Evolutionary conservation across 1,284 basidiomycete genomes (phyloP).

Genomic region (Ustilago shanxiensis): DNA sequence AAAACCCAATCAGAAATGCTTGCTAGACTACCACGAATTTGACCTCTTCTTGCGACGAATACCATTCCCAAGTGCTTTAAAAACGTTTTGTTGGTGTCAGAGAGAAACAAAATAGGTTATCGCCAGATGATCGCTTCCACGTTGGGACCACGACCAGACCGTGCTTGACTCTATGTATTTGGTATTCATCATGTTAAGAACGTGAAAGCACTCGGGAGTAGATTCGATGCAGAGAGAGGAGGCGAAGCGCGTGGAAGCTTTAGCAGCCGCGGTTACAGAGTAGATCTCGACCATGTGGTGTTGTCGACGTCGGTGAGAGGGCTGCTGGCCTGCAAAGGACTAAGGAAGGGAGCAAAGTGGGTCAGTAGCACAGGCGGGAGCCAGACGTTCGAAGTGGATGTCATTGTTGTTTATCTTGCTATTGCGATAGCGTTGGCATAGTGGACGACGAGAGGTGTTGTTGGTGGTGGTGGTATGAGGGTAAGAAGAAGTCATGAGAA

Average conservation of each 20-base stretch:
- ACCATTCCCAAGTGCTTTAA: background rate
- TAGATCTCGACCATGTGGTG: background rate
- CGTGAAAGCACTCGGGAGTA: background rate
- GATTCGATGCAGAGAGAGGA: background rate
- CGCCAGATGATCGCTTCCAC: slow-evolving; percentile 55
- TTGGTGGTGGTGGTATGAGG: slow-evolving; percentile 9
- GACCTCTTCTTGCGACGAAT: background rate
- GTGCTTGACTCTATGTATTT: slow-evolving; percentile 61
- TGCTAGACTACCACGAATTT: background rate
- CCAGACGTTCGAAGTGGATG: background rate
- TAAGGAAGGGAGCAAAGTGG: background rate
- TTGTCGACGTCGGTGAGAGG: background rate
- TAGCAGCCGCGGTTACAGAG: background rate
- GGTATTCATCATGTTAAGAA: slow-evolving; percentile 47
- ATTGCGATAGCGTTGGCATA: slow-evolving; percentile 1
- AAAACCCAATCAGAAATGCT: background rate
- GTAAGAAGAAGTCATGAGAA: background rate
- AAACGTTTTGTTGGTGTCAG: slow-evolving; percentile 22
- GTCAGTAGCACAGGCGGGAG: background rate
- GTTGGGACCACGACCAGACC: slow-evolving; percentile 53
- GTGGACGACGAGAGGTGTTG: background rate
- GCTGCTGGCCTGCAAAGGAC: background rate
- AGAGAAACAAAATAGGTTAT: slow-evolving; percentile 47
- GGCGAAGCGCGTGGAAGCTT: background rate
- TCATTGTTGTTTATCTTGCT: background rate